Evolutionary conservation across 169 alveolate species (phyloP).

Genomic region (Amoebophrya sp.): DNA sequence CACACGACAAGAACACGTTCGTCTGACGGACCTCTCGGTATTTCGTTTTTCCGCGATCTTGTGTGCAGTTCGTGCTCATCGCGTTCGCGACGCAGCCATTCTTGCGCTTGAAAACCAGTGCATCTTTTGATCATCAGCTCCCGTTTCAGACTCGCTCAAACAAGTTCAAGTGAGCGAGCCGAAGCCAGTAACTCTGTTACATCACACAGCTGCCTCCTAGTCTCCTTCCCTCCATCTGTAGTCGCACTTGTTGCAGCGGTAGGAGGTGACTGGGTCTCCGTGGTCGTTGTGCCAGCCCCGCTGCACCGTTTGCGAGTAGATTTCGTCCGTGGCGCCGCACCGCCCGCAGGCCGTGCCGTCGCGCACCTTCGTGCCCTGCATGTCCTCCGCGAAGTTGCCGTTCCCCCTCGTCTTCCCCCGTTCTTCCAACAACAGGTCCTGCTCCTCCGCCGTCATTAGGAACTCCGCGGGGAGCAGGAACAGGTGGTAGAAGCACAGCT

Average conservation of each 20-base stretch:
- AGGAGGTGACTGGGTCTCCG: neutral
- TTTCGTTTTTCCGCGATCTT: no score
- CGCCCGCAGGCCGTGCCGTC: neutral
- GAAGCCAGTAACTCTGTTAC: neutral
- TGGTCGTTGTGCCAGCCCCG: neutral
- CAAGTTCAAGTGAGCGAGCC: neutral
- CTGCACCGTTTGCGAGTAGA: neutral
- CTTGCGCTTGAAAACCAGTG: neutral
- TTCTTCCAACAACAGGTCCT: neutral
- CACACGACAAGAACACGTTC: no score
- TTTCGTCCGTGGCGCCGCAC: neutral
- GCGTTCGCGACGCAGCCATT: neutral
- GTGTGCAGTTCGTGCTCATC: neutral
- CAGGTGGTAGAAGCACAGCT: neutral
- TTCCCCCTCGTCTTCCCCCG: neutral
- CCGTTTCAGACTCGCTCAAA: neutral
- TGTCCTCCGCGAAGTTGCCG: neutral
- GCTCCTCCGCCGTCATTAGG: neutral
- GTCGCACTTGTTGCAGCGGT: neutral
- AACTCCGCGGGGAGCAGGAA: neutral
- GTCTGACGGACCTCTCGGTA: no score
- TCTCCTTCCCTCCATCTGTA: neutral
- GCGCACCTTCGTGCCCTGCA: neutral
- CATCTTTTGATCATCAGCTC: neutral
- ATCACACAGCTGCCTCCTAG: neutral